Conservation (phyloP, 1,139 yeast genomes). For the Diutina sp. region DNA sequence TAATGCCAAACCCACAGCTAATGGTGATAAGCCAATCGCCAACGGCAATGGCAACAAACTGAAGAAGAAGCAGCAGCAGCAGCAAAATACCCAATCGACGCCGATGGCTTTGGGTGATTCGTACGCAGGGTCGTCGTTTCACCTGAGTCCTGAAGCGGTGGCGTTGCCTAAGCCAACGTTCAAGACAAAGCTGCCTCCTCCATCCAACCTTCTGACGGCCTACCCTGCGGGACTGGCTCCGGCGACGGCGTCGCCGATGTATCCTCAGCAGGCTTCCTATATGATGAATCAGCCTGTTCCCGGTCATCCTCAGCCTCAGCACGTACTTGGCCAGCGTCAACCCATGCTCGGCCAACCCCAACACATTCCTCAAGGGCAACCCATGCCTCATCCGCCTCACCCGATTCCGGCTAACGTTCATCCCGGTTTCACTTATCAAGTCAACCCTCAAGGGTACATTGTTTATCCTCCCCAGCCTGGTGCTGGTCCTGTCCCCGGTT, state of each 20-base stretch:
- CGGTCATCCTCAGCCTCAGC: background rate
- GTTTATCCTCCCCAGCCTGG: constrained; percentile 8
- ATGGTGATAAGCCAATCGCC: background rate
- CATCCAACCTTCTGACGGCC: constrained; percentile 18
- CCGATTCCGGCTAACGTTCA: constrained; percentile 7
- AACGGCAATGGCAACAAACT: background rate
- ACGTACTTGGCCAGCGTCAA: background rate
- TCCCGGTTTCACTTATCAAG: constrained; percentile 20
- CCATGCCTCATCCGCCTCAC: background rate
- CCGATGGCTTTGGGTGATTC: constrained; percentile 14
- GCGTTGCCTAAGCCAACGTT: constrained; percentile 46
- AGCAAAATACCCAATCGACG: background rate
- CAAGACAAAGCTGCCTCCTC: constrained; percentile 11
- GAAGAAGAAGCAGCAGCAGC: constrained; percentile 3
- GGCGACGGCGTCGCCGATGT: background rate
- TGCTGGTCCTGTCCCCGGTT: background rate
- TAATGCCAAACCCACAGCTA: background rate
- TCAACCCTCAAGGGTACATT: constrained; percentile 20
- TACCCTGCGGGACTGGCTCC: constrained; percentile 11
- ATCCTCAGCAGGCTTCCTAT: background rate
- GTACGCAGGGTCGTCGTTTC: constrained; percentile 49
- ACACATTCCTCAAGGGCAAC: background rate
- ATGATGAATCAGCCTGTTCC: background rate
- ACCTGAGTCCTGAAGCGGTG: constrained; percentile 44
- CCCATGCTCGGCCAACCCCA: background rate